These are phyloP conservation scores for Zymoseptoria ardabiliae DNA, from an alignment of 2,329 filamentous ascomycete species.

Conservation along the genomic window DNA sequence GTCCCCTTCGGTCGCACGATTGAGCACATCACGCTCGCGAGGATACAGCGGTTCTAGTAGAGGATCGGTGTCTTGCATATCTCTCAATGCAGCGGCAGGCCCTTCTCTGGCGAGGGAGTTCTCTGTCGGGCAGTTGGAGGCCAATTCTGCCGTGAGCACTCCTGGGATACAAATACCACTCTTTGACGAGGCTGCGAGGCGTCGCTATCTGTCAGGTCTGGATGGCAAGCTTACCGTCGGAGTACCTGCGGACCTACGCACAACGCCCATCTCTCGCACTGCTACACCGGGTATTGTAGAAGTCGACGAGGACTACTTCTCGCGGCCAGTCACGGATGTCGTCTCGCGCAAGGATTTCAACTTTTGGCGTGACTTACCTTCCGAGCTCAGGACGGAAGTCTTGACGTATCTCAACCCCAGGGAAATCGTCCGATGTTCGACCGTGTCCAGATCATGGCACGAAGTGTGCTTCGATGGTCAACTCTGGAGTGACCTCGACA, in stretches of 20 bases:
- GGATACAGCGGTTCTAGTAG: constrained; percentile 58
- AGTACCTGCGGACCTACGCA: constrained; percentile 57
- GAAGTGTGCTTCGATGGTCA: constrained; percentile 89
- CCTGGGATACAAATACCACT: constrained; percentile 40
- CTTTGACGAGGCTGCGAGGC: constrained; percentile 48
- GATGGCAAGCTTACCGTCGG: constrained; percentile 50
- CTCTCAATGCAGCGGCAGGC: constrained; percentile 45
- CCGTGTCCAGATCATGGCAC: constrained; percentile 71
- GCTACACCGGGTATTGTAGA: constrained; percentile 30
- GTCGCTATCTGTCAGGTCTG: constrained; percentile 45
- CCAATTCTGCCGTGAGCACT: constrained; percentile 46
- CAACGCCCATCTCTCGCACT: constrained; percentile 24
- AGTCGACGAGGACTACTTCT: constrained; percentile 42
- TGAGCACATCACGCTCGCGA: constrained; percentile 58
- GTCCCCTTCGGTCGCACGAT: constrained; percentile 60
- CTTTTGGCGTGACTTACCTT: constrained; percentile 75
- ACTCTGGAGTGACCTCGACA: constrained; percentile 77
- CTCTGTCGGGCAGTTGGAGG: constrained; percentile 50
- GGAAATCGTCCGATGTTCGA: constrained; percentile 71
- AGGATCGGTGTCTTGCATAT: constrained; percentile 59
- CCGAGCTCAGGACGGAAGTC: constrained; percentile 73
- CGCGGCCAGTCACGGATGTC: constrained; percentile 25
- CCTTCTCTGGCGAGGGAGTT: constrained; percentile 50
- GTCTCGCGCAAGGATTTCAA: constrained; percentile 44
- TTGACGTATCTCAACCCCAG: constrained; percentile 69